A percentile compares a stretch with the other conserved stretches of the same genome.
Conservation (phyloP, 2,329 filamentous ascomycete species). For the Pseudogymnoascus sp. region DNA sequence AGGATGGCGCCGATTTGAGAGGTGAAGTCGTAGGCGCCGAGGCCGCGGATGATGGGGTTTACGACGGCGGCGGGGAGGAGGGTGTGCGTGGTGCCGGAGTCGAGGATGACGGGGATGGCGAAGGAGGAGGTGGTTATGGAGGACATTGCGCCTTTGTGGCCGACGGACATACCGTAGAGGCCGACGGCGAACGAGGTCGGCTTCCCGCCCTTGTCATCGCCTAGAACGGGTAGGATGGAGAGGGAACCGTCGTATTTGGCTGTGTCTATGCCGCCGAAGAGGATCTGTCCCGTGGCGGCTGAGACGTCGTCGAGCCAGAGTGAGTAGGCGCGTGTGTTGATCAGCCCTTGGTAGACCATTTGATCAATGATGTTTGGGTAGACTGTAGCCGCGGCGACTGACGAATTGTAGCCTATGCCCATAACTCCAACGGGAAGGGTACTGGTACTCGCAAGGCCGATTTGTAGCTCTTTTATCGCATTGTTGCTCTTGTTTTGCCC, state of each 20-base stretch:
- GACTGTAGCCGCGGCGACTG: slow-evolving; percentile 22
- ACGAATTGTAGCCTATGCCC: slow-evolving; percentile 33
- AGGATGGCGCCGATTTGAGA: slow-evolving; percentile 31
- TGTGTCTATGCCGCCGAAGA: slow-evolving; percentile 77
- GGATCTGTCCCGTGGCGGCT: slow-evolving; percentile 60
- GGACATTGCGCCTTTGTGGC: slow-evolving; percentile 39
- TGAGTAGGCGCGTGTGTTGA: slow-evolving; percentile 59
- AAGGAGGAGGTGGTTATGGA: slow-evolving; percentile 25
- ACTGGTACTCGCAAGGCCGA: slow-evolving; percentile 29
- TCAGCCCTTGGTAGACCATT: slow-evolving; percentile 54
- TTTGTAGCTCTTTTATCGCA: slow-evolving; percentile 31
- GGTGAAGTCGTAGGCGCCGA: slow-evolving; percentile 44
- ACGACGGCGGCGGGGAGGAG: slow-evolving; percentile 60
- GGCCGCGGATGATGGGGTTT: slow-evolving; percentile 45
- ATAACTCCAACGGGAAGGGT: slow-evolving; percentile 28
- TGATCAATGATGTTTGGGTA: slow-evolving; percentile 59
- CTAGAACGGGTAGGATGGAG: slow-evolving; percentile 47
- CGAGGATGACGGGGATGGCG: slow-evolving; percentile 53
- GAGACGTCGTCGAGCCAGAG: slow-evolving; percentile 53
- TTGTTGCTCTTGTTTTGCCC: slow-evolving; percentile 17
- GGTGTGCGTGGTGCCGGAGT: slow-evolving; percentile 67
- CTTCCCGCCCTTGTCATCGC: slow-evolving; percentile 36
- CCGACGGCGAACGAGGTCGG: slow-evolving; percentile 36
- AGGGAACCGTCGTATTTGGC: slow-evolving; percentile 63
- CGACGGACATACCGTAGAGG: slow-evolving; percentile 34